A percentile compares a stretch with the other conserved stretches of the same genome.
Conservation (phyloP, 2,329 filamentous ascomycete genomes). For the Didymella segeticola region DNA sequence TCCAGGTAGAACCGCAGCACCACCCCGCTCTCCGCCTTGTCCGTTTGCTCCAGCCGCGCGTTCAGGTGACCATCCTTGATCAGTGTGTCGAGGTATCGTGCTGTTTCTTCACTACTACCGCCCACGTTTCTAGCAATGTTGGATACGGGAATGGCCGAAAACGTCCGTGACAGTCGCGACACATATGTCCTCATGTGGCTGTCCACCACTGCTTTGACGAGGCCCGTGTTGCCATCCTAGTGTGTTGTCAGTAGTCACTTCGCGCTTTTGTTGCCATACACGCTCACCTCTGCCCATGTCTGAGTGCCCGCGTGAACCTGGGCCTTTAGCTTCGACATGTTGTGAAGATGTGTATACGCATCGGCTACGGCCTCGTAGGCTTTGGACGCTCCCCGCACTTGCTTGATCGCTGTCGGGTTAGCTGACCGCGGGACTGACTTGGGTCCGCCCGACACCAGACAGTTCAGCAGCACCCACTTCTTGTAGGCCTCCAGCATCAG, state of each 20-base stretch:
- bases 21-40: slow-evolving; percentile 47
- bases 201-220: slow-evolving; percentile 72
- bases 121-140: slow-evolving; percentile 61
- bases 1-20: slow-evolving; percentile 62
- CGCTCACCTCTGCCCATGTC: slow-evolving; percentile 65
- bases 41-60: slow-evolving; percentile 57
- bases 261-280: background rate
- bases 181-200: slow-evolving; percentile 80
- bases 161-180: slow-evolving; percentile 74
- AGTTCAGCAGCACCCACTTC: slow-evolving; percentile 81
- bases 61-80: slow-evolving; percentile 59
- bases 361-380: slow-evolving; percentile 74
- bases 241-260: slow-evolving; percentile 23
- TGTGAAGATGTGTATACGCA: slow-evolving; percentile 64
- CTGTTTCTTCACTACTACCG: slow-evolving; percentile 58
- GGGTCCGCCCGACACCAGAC: slow-evolving; percentile 71
- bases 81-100: slow-evolving; percentile 61
- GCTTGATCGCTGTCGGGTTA: slow-evolving; percentile 60
- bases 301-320: slow-evolving; percentile 67
- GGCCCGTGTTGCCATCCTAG: slow-evolving; percentile 73
- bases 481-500: slow-evolving; percentile 91
- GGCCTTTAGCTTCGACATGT: slow-evolving; percentile 63
- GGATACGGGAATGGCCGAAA: slow-evolving; percentile 66
- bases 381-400: slow-evolving; percentile 66
- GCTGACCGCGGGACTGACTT: slow-evolving; percentile 64